These are phyloP conservation scores for Wickerhamiella parazyma DNA, from an alignment of 805 yeast genomes.

Conservation along the genomic window DNA sequence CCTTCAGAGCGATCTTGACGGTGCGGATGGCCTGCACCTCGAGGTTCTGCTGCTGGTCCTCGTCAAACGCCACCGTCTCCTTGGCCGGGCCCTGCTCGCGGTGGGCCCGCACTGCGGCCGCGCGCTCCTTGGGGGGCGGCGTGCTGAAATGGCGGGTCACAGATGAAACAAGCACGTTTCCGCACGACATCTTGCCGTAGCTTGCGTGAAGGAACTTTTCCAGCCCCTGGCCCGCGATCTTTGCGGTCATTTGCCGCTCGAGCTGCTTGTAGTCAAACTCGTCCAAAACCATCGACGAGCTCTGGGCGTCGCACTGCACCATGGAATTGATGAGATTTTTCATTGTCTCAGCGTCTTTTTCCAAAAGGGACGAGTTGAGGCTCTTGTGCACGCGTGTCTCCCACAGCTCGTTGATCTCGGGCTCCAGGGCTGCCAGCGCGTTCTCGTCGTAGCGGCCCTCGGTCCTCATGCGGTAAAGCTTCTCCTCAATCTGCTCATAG, in stretches of 20 bases:
- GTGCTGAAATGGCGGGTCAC: neutral
- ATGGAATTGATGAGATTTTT: neutral
- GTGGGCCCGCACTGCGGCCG: neutral
- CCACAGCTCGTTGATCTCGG: neutral
- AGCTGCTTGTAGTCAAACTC: neutral
- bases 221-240: neutral
- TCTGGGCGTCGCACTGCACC: neutral
- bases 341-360: neutral
- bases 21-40: conserved; percentile 1
- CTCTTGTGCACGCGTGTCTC: neutral
- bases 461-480: neutral
- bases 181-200: neutral
- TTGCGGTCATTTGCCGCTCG: neutral
- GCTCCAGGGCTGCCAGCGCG: neutral
- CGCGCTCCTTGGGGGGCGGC: neutral
- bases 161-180: neutral
- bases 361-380: neutral
- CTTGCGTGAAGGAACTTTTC: neutral
- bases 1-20: neutral
- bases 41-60: conserved; percentile 1
- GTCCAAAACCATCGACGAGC: neutral
- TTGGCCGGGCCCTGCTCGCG: conserved; percentile 8
- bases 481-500: neutral
- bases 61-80: conserved; percentile 7
- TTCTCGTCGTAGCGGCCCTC: neutral